These are phyloP conservation scores for Talaromyces sp. DNA, from an alignment of 2,329 filamentous ascomycete species.

Conservation along the genomic window DNA sequence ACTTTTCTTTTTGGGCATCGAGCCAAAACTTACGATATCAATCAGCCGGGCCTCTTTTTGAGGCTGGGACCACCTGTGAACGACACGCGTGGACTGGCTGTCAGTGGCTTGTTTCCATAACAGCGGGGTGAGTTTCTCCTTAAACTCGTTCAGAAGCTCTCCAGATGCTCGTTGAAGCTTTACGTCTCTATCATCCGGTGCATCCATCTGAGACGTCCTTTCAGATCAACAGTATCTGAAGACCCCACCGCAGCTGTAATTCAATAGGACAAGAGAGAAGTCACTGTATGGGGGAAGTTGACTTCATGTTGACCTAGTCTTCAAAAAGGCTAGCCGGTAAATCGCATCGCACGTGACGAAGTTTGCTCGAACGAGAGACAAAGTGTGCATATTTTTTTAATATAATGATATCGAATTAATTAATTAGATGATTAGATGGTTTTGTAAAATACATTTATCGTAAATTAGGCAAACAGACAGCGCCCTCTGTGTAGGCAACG, in stretches of 20 bases:
- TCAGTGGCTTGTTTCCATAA: constrained; percentile 31
- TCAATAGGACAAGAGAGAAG: background rate
- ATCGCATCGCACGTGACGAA: background rate
- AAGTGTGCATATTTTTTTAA: background rate
- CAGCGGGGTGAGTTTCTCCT: constrained; percentile 35
- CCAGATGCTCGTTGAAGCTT: constrained; percentile 43
- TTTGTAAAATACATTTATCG: too few species aligned
- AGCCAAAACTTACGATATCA: constrained; percentile 27
- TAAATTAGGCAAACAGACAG: too few species aligned
- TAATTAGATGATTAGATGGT: too few species aligned
- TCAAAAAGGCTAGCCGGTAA: background rate
- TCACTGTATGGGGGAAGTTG: background rate
- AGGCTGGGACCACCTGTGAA: constrained; percentile 33
- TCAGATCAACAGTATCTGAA: background rate
- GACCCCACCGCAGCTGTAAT: background rate
- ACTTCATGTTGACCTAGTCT: background rate
- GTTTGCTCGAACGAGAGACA: background rate
- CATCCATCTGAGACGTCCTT: constrained; percentile 33
- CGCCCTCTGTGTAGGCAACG: too few species aligned
- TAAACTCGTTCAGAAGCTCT: constrained; percentile 38
- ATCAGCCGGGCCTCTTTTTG: constrained; percentile 34
- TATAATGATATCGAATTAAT: background rate
- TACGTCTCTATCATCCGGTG: constrained; percentile 37
- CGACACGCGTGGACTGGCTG: constrained; percentile 19
- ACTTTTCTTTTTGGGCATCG: background rate